Base-by-base conservation (phyloP, 1,284 basidiomycete species). In the Rhizopogon hawkerae region DNA sequence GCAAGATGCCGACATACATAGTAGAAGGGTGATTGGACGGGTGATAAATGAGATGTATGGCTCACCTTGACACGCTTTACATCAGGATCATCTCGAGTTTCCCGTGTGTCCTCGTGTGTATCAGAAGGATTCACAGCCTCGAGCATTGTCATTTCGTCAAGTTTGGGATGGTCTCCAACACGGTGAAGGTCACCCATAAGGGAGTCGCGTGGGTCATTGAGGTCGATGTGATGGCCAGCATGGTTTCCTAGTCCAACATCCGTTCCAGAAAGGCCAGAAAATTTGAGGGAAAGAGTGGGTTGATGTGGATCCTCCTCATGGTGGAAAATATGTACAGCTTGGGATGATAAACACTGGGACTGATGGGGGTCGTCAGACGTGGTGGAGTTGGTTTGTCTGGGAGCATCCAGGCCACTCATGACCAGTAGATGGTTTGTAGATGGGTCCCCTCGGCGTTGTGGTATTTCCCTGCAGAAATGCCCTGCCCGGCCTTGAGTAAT, bases 61-160 rank as follows among this genome's bases (percentile, higher is more conserved):
- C 68, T 56, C 55, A 71, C 67, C 62, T 71, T 71, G 57, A 69
- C 67, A 64, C 69, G 68, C 61, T 69, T 69, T 48, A 71, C 55
- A 37, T 71, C 67, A 52, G 66, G 64, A 49, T 66, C 57, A 48
- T 69, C 64, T 13, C 65, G 60, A 37, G 56, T 62, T 54, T 67
- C 65, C 29, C 64, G 67, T 13, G 60, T 47, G 43, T 70, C 69
- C 54, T 68, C 69, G 37, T 61, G 64, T 35, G 58, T 66, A 48
- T 61, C 63, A 26, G 61, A 55, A 21, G 67, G 63, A 50, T 69
- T 67, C 31, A 65, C 63, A 43, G 66, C 57, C 62, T 67, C 65
- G 55, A 69, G 60, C 54, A 67, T 56, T 48, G 58, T 55, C 53
- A 68, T 61, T 50, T 60, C 60, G 57, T 66, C 60, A 39, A 64